These are phyloP conservation scores for Kwoniella sp. DNA, from an alignment of 768 basidiomycete genomes.

Conservation along the genomic window DNA sequence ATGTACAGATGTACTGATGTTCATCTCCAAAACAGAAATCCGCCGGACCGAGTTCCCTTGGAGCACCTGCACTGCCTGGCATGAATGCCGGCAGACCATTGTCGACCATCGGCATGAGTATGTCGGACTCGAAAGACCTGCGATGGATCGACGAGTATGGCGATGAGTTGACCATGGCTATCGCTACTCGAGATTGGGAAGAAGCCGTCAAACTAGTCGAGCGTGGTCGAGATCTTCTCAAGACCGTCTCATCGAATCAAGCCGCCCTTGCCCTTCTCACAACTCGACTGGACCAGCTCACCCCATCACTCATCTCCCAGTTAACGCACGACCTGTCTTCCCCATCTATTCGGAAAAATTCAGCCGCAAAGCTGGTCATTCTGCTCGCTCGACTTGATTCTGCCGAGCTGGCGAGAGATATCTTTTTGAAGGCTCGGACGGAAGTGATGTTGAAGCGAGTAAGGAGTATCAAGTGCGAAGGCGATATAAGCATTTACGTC, in stretches of 20 bases:
- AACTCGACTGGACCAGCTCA: conserved; percentile 67
- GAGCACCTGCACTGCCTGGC: conserved; percentile 67
- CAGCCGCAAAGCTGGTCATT: conserved; percentile 70
- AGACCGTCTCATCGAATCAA: conserved; percentile 49
- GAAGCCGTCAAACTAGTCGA: conserved; percentile 83
- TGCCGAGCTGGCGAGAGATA: conserved; percentile 73
- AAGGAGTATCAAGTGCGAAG: conserved; percentile 87
- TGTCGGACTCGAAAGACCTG: conserved; percentile 66
- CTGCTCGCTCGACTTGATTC: conserved; percentile 75
- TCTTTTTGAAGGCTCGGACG: conserved; percentile 78
- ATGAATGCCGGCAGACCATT: conserved; percentile 58
- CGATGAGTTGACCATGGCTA: conserved; percentile 87
- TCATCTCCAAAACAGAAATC: conserved; percentile 18
- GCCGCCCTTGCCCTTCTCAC: conserved; percentile 54
- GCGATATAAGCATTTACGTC: conserved; percentile 80
- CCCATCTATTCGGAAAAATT: conserved; percentile 74
- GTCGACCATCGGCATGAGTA: conserved; percentile 66
- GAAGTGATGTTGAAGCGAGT: conserved; percentile 74
- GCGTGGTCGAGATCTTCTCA: conserved; percentile 59
- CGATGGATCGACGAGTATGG: conserved; percentile 89
- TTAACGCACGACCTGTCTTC: conserved; percentile 74
- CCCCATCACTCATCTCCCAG: conserved; percentile 68
- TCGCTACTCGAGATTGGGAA: conserved; percentile 85
- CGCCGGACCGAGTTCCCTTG: background rate
- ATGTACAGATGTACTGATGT: background rate